Percentiles rank a stretch among this genome's conserved stretches.
Conservation (phyloP, 129 eudicot species). For the Scalesia atractyloides region DNA sequence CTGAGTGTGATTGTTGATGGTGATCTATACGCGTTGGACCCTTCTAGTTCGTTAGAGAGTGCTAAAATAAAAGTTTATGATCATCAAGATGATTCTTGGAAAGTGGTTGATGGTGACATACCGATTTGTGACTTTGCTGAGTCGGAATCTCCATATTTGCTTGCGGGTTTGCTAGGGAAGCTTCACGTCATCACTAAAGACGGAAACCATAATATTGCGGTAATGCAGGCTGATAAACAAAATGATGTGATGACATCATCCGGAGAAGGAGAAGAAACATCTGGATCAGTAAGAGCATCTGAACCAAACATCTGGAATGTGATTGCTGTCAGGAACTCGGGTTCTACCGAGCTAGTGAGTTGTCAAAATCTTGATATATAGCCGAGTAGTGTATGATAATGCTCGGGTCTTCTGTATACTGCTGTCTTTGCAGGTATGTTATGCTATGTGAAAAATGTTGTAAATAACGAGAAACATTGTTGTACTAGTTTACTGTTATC, state of each 20-base stretch:
- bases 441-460: conserved; percentile 6
- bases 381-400: background rate
- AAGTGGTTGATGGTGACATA: conserved; percentile 72
- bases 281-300: conserved; percentile 32
- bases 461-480: background rate
- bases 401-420: background rate
- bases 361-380: conserved; percentile 87
- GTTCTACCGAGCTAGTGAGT: conserved; percentile 78
- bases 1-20: conserved; percentile 86
- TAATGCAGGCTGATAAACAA: conserved; percentile 66
- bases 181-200: conserved; percentile 90
- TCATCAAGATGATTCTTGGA: conserved; percentile 79
- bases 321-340: conserved; percentile 60
- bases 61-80: conserved; percentile 84
- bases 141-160: conserved; percentile 86
- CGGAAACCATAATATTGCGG: conserved; percentile 62
- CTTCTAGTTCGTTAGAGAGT: conserved; percentile 80
- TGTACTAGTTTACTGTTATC: background rate
- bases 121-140: conserved; percentile 75
- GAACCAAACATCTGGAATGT: conserved; percentile 66
- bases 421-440: conserved; percentile 3
- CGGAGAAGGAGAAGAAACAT: conserved; percentile 37
- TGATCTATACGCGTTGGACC: conserved; percentile 86
- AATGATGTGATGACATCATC: conserved; percentile 23
- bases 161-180: conserved; percentile 74